phyloP scores from a whole-genome alignment of 495 filamentous ascomycete species.

The Annulohypoxylon stygium region DNA sequence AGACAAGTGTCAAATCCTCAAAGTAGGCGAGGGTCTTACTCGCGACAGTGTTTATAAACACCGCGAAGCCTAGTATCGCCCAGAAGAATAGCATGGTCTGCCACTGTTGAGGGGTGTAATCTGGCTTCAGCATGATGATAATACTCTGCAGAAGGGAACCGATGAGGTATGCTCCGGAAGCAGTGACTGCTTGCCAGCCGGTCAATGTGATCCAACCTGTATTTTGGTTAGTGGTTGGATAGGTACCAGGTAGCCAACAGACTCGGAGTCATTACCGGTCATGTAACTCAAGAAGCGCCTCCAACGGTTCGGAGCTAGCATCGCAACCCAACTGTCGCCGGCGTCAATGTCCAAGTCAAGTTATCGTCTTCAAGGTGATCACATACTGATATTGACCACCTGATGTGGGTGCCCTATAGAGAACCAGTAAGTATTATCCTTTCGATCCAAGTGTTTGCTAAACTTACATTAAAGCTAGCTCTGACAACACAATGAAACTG shows the following conservation, averaged over 20 bases:
- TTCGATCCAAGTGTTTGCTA: not conserved
- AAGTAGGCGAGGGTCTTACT: constrained; percentile 64
- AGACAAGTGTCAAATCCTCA: constrained; percentile 69
- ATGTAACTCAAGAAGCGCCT: constrained; percentile 14
- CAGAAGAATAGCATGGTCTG: constrained; percentile 61
- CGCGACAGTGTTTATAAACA: constrained; percentile 58
- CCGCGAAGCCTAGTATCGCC: constrained; percentile 55
- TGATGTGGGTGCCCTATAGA: constrained; percentile 13
- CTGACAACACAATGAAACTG: constrained; percentile 47
- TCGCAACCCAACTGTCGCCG: constrained; percentile 11
- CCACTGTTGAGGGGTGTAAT: constrained; percentile 57
- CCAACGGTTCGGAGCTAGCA: constrained; percentile 11
- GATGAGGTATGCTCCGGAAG: constrained; percentile 47
- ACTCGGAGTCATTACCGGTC: not conserved
- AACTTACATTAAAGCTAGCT: constrained; percentile 48
- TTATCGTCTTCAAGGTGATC: not conserved
- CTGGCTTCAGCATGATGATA: constrained; percentile 52
- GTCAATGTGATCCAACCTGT: constrained; percentile 58
- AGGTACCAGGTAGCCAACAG: too few species aligned
- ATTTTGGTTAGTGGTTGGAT: not conserved
- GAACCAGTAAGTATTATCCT: not conserved
- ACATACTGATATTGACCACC: constrained; percentile 24
- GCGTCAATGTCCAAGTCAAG: not conserved
- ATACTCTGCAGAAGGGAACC: constrained; percentile 23
- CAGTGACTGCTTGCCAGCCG: constrained; percentile 61